Evolutionary conservation across 176 grass and related monocot species (phyloP), one percentile per base, ranked within the genome.

Genomic region (Aegilops tauschii): DNA sequence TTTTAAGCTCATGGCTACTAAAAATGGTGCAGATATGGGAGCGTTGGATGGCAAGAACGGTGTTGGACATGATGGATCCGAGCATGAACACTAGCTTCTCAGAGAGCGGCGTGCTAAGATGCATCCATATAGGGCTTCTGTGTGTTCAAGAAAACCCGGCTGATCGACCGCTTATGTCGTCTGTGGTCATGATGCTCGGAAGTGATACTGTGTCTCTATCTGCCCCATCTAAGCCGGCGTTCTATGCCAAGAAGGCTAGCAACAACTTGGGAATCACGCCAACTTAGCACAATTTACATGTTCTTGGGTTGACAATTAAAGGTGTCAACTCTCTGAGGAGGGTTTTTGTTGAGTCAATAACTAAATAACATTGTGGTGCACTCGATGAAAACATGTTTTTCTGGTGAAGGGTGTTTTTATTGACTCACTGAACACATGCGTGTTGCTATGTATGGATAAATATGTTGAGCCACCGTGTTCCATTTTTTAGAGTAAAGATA

Each of bases 171-270:
- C 12, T 64, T 13, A 92, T 86, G 83, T 89, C 90, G 21, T 54
- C 63, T 3, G 90, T 91, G 25, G 42, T 31, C 12, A 65, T 65
- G 45, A 88, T 88, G 90, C 86, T 91, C 12, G 65, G 76, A 62
- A 88, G 27, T 5, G 78, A 81, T 17, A 88, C 87, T 0, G 16
- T 84, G n/a, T 40, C 65, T 7, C 81, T 89, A 39, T 39, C 27
- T 3, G 52, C n/a, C 1, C 81, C 87, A 31, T 79, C 74, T 37
- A 84, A 29, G 65, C 87, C 87, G 40, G 65, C 29, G 7, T 65
- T 89, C 29, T 73, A 47, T 3, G 29, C 16, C 40, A 62, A 54
- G n/a, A 54, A 64, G 12, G 34, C 68, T 2, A 6, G 28, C 30
- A 4, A 6, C 37, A 14, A 6, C 86, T 28, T 13, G 17, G 13